phyloP scores from a whole-genome alignment of 108 stramenopile genomes.

The Cyclotella kingstonii region DNA sequence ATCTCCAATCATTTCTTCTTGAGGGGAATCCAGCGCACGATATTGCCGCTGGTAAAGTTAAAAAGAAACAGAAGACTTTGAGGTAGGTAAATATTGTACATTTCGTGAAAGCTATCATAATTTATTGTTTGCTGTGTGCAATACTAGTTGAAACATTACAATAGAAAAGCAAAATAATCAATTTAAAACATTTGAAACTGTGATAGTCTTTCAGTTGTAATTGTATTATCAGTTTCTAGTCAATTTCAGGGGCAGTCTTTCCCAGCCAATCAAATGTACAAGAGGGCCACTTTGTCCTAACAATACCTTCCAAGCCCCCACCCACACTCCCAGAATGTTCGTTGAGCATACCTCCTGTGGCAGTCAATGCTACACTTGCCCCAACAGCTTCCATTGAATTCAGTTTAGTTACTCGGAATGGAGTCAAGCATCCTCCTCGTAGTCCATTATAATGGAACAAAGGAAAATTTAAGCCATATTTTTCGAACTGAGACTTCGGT shows the following conservation, averaged over 20 bases:
- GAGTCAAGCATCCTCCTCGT: slow-evolving; percentile 60
- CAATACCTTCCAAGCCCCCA: slow-evolving; percentile 59
- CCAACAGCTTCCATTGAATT: slow-evolving; percentile 77
- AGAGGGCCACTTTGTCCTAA: slow-evolving; percentile 72
- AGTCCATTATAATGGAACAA: slow-evolving; percentile 82
- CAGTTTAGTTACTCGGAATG: slow-evolving; percentile 62
- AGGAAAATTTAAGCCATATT: slow-evolving; percentile 44
- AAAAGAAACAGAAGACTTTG: not conserved
- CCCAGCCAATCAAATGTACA: slow-evolving; percentile 68
- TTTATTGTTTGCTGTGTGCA: too few relatives aligned
- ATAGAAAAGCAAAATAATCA: too few relatives aligned
- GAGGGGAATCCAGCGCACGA: slow-evolving; percentile 31
- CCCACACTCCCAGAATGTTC: not conserved
- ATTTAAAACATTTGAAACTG: too few relatives aligned
- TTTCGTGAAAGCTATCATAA: too few relatives aligned
- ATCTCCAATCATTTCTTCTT: slow-evolving; percentile 34
- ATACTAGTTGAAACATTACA: too few relatives aligned
- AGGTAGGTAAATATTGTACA: too few relatives aligned
- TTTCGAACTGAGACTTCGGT: slow-evolving; percentile 28
- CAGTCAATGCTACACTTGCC: slow-evolving; percentile 58
- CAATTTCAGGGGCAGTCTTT: slow-evolving; percentile 51
- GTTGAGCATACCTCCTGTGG: too few relatives aligned
- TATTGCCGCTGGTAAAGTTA: not conserved
- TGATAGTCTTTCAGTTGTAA: too few relatives aligned
- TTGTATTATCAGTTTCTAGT: too few relatives aligned